Evolutionary conservation across 495 filamentous ascomycete genomes (phyloP), one percentile per base, ranked within the genome.

Genomic region (Xylaria bambusicola): DNA sequence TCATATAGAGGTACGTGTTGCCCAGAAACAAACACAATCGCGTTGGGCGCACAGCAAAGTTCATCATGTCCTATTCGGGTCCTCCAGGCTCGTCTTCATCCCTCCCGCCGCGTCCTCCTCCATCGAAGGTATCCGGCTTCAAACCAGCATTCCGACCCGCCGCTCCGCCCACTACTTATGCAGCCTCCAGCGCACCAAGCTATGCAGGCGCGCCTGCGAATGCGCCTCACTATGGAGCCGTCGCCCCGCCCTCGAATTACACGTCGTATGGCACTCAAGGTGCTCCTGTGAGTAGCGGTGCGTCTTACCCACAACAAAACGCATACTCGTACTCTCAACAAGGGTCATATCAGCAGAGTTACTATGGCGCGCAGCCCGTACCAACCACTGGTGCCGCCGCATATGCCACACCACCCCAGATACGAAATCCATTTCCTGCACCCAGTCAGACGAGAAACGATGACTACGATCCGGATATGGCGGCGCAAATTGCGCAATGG

Each of bases 401-500:
- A 45, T 82, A 84, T 44, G 70, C 80, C 24, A 76, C 79, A 3
- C 80, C 88, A 6, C 90, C 88, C 5, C 87, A 89, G 44, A 96
- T 95, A 61, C 82, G 86, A 50, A 98, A 97, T 69, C 92, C 92
- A 0, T 97, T 95, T 69, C 86, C 88, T 1, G 80, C 86, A 1
- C 86, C 89, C 6, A 80, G 78, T 52, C 73, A 74, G 12, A 70
- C 70, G 20, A 67, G 65, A 33, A 74, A 67, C 49, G 55, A 66
- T 60, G 76, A 75, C 57, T 80, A 79, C 40, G 93, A 98, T 67
- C 87, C 92, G 6, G 92, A 97, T 65, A 88, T 90, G 70, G 91
- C 94, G 55, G 92, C 92, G 10, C 89, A 96, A 71, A 93, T 97
- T 56, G 93, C 93, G 45, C 92, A 97, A 73, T 98, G 95, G 91